Evolutionary conservation across 2,329 filamentous ascomycete genomes (phyloP), one percentile per base, ranked within the genome.

Genomic region (Fusarium goolgardi): DNA sequence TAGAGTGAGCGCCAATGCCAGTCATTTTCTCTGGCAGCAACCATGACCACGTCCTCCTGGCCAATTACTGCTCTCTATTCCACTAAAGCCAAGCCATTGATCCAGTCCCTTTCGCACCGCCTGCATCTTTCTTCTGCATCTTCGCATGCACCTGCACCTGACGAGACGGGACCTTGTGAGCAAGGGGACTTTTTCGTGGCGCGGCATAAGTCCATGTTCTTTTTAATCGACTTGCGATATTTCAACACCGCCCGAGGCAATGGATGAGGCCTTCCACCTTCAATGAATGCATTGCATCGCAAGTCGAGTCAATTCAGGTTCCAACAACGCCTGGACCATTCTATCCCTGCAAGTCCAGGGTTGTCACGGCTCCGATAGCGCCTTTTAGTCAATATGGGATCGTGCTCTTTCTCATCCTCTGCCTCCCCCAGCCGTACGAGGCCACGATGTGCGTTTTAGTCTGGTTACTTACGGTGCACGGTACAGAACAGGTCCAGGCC

Each of bases 1-100:
- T 74, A 74, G 72, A 67, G 61, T 64, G 54, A 70, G 69, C 72
- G 71, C 67, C 69, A 73, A 74, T 74, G 72, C 72, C 72, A 74
- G 72, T 74, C 72, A 74, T 74, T 63, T 63, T 57, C 69, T 70
- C 67, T 74, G 67, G 70, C 72, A 74, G 67, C 66, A 60, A 39
- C 50, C 54, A 63, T 69, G 44, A 49, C 60, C 44, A 62, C 18
- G 11, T 32, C 20, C 18, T 25, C 39, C 35, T 50, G 12, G 8
- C 67, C 67, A 70, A 70, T 47, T 51, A 57, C 13, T 32, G 29
- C 25, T 20, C 29, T 25, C 35, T 11, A 35, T 54, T 29, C 50
- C 31, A 63, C 25, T 34, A 41, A 32, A 50, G 43, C 62, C 58
- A 70, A 56, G 53, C 50, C 41, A 63, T 70, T 47, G 53, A 55